Evolutionary conservation across 257 asterid genomes (phyloP), one percentile per base, ranked within the genome.

Genomic region (Perilla frutescens): DNA sequence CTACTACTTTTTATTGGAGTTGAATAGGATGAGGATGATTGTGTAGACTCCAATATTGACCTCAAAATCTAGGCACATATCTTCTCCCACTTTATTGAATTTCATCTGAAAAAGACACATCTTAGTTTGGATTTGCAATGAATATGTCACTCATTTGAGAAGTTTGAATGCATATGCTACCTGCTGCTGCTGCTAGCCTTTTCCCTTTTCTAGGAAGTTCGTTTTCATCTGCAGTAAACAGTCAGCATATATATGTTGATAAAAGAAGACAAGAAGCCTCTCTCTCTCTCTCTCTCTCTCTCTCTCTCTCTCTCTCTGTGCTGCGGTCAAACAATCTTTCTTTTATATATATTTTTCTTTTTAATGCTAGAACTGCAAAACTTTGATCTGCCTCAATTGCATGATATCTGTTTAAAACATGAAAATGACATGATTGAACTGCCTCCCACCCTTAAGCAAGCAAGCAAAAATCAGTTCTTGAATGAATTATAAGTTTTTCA

Each of bases 151-250:
- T 2, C 20, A 40, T 69, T 53, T 41, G 44, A 54, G 67, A 63
- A 63, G 37, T 34, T 71, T 64, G 47, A 59, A 41, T 31, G 36
- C 71, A 72, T 67, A 71, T 66, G 53, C 26, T 47, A 62, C 45
- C 50, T 59, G 67, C 69, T 56, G 75, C 41, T 70, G 53, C 8
- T 40, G 71, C 41, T 41, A 20, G 65, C 26, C 26, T 29, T 8
- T 44, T 7, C 71, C 62, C 61, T 47, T 70, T 5, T 60, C 73
- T 14, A 11, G 20, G 49, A 34, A 39, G 37, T 72, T 76, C 61
- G 77, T 40, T 62, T 40, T 43, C 50, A 62, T 76, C 80, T 63
- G 65, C 71, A 66, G 65, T 65, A 29, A 14, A 8, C 65, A n/a
- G 41, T 13, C 60, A 54, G 63, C 44, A 39, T 68, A 34, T 41